These are phyloP conservation scores for Yamadazyma membranifaciens DNA, from an alignment of 1,139 yeast genomes.

Conservation along the genomic window DNA sequence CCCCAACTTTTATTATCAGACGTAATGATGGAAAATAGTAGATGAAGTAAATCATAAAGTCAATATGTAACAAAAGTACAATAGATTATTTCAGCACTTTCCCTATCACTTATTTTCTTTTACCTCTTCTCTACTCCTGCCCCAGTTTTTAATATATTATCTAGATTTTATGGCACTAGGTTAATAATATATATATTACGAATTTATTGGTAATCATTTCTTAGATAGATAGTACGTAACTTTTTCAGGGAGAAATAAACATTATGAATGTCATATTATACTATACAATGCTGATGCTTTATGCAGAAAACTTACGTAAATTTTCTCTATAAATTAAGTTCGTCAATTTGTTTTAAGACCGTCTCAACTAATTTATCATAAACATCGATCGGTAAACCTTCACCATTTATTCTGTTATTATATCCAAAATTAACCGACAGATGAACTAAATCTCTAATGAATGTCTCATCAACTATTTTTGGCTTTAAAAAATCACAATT, in stretches of 20 bases:
- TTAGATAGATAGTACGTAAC: too few relatives aligned
- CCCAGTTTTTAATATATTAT: too few relatives aligned
- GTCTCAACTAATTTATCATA: constrained; percentile 44
- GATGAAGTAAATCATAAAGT: too few relatives aligned
- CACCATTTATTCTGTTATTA: constrained; percentile 34
- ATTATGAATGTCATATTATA: constrained; percentile 8
- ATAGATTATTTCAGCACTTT: not conserved
- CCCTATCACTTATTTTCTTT: not conserved
- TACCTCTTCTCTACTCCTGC: not conserved
- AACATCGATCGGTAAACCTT: constrained; percentile 36
- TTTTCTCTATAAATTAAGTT: constrained; percentile 28
- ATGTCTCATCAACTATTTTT: constrained; percentile 63
- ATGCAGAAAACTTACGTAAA: not conserved
- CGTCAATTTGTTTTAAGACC: constrained; percentile 40
- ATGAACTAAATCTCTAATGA: constrained; percentile 68
- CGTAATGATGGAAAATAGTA: too few relatives aligned
- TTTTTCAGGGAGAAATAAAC: too few relatives aligned
- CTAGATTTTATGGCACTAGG: too few relatives aligned
- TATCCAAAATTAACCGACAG: constrained; percentile 74
- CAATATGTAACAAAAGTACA: constrained; percentile 6
- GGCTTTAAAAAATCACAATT: constrained; percentile 66
- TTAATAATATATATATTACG: too few relatives aligned
- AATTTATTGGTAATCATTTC: too few relatives aligned
- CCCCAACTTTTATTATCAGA: too few relatives aligned
- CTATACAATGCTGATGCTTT: not conserved